Percentiles rank a stretch among this genome's conserved stretches.
Evolutionary conservation across 768 basidiomycete genomes (phyloP).

Genomic region (Leucocoprinus sp.): DNA sequence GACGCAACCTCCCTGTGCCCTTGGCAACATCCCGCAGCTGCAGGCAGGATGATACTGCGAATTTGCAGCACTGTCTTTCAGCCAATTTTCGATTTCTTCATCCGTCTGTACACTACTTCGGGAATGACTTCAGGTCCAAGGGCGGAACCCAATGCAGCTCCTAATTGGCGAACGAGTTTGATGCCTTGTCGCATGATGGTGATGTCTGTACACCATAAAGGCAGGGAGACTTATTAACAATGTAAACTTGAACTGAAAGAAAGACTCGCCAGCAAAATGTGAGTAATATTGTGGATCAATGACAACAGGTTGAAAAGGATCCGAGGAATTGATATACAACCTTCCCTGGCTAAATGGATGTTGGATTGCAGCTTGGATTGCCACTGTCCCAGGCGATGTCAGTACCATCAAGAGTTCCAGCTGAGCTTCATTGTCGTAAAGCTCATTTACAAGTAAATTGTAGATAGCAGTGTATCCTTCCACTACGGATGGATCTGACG

Average conservation of each 20-base stretch:
- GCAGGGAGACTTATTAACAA: too few relatives aligned
- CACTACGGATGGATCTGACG: slow-evolving; percentile 33
- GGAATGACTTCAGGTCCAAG: slow-evolving; percentile 25
- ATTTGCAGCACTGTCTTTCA: slow-evolving; percentile 26
- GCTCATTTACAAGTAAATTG: slow-evolving; percentile 29
- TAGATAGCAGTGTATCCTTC: slow-evolving; percentile 49
- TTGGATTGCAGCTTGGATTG: slow-evolving; percentile 56
- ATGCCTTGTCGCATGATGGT: slow-evolving; percentile 47
- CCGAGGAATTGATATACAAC: slow-evolving; percentile 52
- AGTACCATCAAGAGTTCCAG: slow-evolving; percentile 45
- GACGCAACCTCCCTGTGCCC: slow-evolving; percentile 23
- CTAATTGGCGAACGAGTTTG: slow-evolving; percentile 50
- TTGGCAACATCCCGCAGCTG: slow-evolving; percentile 25
- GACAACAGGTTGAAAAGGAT: slow-evolving; percentile 49
- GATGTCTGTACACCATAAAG: slow-evolving; percentile 26
- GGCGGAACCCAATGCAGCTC: slow-evolving; percentile 35
- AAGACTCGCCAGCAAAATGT: slow-evolving; percentile 36
- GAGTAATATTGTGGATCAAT: slow-evolving; percentile 64
- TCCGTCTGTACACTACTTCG: slow-evolving; percentile 34
- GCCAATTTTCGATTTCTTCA: slow-evolving; percentile 45
- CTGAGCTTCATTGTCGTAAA: slow-evolving; percentile 38
- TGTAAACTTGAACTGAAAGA: not conserved
- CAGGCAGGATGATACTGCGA: slow-evolving; percentile 52
- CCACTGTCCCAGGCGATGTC: slow-evolving; percentile 26
- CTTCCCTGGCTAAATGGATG: slow-evolving; percentile 60